phyloP scores from a whole-genome alignment of 1,284 basidiomycete genomes.

The Apiotrichum montevideense region DNA sequence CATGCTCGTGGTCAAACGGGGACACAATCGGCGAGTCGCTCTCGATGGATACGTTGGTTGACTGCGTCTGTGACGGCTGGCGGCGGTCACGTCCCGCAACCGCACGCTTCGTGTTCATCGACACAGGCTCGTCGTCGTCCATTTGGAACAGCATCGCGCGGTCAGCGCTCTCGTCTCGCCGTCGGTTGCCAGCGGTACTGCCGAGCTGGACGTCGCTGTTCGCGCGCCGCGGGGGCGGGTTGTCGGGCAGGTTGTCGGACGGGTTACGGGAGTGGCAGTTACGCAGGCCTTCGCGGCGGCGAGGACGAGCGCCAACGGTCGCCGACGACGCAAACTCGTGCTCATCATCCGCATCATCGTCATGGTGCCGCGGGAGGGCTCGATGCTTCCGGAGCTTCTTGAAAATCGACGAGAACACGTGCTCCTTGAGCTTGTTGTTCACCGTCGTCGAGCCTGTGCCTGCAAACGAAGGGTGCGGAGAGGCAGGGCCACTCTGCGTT shows the following conservation, averaged over 20 bases:
- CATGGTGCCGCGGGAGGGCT: slow-evolving; percentile 14
- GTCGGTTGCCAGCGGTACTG: background rate
- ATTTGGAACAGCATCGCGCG: slow-evolving; percentile 46
- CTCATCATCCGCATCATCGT: slow-evolving; percentile 41
- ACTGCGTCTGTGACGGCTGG: too few relatives aligned
- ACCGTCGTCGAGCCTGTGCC: slow-evolving; percentile 86
- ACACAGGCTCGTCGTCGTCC: slow-evolving; percentile 41
- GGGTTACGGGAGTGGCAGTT: background rate
- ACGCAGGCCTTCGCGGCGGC: background rate
- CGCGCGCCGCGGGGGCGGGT: background rate
- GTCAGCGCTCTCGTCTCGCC: slow-evolving; percentile 33
- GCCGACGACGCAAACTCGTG: slow-evolving; percentile 23
- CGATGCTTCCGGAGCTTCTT: slow-evolving; percentile 50
- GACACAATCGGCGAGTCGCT: background rate
- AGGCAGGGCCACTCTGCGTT: slow-evolving; percentile 6
- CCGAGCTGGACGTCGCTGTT: background rate
- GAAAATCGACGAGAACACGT: slow-evolving; percentile 81
- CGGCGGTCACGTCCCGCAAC: background rate
- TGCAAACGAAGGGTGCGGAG: slow-evolving; percentile 55
- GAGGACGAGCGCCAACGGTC: background rate
- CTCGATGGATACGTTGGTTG: too few relatives aligned
- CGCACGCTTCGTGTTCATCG: slow-evolving; percentile 3
- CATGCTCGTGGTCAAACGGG: background rate
- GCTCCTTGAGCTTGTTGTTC: slow-evolving; percentile 85
- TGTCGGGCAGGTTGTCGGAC: background rate